A percentile compares a stretch with the other conserved stretches of the same genome.
phyloP scores from a whole-genome alignment of 1,284 basidiomycete genomes.

The Fistulinella staudtii region DNA sequence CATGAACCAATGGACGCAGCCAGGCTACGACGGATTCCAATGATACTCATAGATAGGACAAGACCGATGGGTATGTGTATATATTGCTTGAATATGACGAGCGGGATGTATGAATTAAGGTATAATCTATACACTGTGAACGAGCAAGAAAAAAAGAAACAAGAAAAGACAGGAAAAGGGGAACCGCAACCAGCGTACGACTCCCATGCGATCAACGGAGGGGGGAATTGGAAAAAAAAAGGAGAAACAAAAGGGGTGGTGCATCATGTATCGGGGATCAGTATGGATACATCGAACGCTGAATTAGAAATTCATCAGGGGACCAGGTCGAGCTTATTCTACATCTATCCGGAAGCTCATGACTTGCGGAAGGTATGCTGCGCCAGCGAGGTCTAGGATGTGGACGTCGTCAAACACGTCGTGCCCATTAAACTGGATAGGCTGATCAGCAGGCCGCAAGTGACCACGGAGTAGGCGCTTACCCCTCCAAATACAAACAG shows the following conservation, averaged over 20 bases:
- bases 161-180: background rate
- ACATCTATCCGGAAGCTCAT: slow-evolving; percentile 57
- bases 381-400: slow-evolving; percentile 80
- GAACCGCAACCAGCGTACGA: background rate
- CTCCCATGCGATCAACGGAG: no score
- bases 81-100: slow-evolving; percentile 24
- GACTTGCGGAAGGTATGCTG: slow-evolving; percentile 90
- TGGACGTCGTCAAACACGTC: slow-evolving; percentile 83
- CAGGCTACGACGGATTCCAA: slow-evolving; percentile 30
- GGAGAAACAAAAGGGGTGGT: no score
- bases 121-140: slow-evolving; percentile 25
- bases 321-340: slow-evolving; percentile 5
- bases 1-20: slow-evolving; percentile 37
- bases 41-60: slow-evolving; percentile 9
- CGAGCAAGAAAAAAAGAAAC: background rate
- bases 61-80: slow-evolving; percentile 10
- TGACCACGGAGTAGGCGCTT: slow-evolving; percentile 7
- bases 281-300: background rate
- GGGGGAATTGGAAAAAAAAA: no score
- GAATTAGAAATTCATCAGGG: background rate
- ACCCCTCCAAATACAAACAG: slow-evolving; percentile 82
- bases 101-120: slow-evolving; percentile 21
- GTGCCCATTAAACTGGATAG: slow-evolving; percentile 65
- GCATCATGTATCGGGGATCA: no score
- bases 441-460: background rate